phyloP scores from a whole-genome alignment of 345 rosid genomes.

The Rhodomyrtus tomentosa region DNA sequence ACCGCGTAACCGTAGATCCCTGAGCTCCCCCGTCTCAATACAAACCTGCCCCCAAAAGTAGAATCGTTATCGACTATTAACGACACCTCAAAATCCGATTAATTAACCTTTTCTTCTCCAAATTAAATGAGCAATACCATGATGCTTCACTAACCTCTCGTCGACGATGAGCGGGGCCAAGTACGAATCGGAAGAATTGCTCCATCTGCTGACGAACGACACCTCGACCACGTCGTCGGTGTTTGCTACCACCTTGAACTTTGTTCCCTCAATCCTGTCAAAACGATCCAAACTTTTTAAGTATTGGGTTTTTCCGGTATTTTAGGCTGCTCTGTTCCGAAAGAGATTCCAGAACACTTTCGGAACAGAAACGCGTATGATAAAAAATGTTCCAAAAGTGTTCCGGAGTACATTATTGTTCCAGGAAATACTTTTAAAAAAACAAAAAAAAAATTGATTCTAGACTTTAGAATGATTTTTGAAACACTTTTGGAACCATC shows the following conservation, averaged over 20 bases:
- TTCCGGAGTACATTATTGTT: too few relatives aligned
- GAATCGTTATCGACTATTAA: background rate
- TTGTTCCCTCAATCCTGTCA: background rate
- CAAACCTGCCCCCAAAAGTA: background rate
- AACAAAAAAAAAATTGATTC: too few relatives aligned
- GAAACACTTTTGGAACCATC: too few relatives aligned
- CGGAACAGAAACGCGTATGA: too few relatives aligned
- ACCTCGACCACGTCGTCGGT: background rate
- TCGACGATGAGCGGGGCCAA: constrained; percentile 1
- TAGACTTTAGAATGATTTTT: too few relatives aligned
- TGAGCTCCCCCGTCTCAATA: background rate
- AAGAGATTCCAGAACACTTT: too few relatives aligned
- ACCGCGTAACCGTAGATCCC: constrained; percentile 7
- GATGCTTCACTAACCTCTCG: background rate
- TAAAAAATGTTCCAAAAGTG: too few relatives aligned
- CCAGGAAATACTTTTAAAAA: too few relatives aligned
- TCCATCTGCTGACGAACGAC: constrained; percentile 6
- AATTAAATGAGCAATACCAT: too few relatives aligned
- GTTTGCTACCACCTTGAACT: background rate
- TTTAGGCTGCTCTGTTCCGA: too few relatives aligned
- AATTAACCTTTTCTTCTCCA: background rate
- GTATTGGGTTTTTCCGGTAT: background rate
- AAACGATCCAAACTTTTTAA: background rate
- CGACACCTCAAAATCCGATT: background rate
- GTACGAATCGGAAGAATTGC: background rate